Evolutionary conservation across 176 grass and related monocot genomes (phyloP).

Genomic region (Cocos nucifera): DNA sequence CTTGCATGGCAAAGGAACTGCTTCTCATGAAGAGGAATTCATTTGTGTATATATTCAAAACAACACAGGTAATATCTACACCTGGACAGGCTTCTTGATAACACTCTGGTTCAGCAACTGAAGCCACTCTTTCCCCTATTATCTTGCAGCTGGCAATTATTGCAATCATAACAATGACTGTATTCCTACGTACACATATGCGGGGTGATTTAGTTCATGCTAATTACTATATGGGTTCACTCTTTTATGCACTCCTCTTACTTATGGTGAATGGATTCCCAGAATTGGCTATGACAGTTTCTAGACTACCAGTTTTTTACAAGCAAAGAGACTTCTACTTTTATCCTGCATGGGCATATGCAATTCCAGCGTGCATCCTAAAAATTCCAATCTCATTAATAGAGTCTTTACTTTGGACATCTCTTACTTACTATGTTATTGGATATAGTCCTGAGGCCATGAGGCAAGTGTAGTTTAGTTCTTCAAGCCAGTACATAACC

Average conservation of each 20-base stretch:
- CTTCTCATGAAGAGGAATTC: too few relatives aligned
- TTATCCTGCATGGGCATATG: conserved; percentile 85
- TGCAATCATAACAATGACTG: too few relatives aligned
- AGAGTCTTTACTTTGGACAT: conserved; percentile 61
- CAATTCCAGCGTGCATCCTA: conserved; percentile 53
- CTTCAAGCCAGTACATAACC: too few relatives aligned
- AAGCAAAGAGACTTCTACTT: conserved; percentile 72
- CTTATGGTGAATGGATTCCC: conserved; percentile 70
- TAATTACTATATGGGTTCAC: conserved; percentile 37
- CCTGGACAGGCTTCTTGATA: too few relatives aligned
- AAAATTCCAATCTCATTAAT: conserved; percentile 68
- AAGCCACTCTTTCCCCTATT: too few relatives aligned
- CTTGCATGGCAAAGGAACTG: too few relatives aligned
- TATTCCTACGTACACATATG: too few relatives aligned
- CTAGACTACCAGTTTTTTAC: conserved; percentile 63
- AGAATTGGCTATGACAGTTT: conserved; percentile 55
- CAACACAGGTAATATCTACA: too few relatives aligned
- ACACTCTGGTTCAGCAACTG: too few relatives aligned
- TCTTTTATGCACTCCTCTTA: conserved; percentile 57
- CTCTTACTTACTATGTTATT: conserved; percentile 75
- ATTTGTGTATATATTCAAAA: too few relatives aligned
- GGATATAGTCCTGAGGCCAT: conserved; percentile 42
- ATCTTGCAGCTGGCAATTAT: too few relatives aligned
- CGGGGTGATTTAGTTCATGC: too few relatives aligned
- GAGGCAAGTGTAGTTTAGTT: not conserved